Conservation (phyloP, 768 basidiomycete genomes). For the Hygrophorus russula region DNA sequence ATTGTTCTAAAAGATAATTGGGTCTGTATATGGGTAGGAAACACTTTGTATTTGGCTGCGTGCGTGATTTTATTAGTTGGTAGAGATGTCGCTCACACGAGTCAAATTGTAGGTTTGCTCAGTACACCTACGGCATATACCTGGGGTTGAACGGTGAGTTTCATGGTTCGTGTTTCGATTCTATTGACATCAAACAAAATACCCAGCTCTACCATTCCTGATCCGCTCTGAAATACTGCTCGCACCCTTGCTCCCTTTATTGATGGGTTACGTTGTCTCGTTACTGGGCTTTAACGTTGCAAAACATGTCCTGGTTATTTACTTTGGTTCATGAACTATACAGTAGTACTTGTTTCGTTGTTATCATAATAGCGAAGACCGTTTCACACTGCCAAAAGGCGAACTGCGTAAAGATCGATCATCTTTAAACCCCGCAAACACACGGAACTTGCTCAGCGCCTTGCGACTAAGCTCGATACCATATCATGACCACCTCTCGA, state of each 20-base stretch:
- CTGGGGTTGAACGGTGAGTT: conserved; percentile 64
- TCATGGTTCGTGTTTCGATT: background rate
- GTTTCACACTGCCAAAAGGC: background rate
- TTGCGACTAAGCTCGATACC: background rate
- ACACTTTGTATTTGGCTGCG: conserved; percentile 85
- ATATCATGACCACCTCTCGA: conserved; percentile 3
- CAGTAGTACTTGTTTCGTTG: background rate
- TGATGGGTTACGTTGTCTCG: conserved; percentile 77
- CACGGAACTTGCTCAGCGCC: background rate
- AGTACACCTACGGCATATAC: conserved; percentile 89
- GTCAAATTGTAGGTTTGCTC: conserved; percentile 49
- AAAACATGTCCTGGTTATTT: conserved; percentile 63
- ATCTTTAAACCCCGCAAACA: background rate
- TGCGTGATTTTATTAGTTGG: conserved; percentile 23
- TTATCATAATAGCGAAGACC: background rate
- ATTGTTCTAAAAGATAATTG: conserved; percentile 78
- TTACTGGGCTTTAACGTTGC: conserved; percentile 89
- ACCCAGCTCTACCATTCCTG: conserved; percentile 83
- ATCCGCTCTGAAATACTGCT: conserved; percentile 83
- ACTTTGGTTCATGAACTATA: conserved; percentile 47
- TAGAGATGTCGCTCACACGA: background rate
- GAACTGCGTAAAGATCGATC: background rate
- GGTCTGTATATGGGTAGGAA: conserved; percentile 91
- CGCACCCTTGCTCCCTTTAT: conserved; percentile 81
- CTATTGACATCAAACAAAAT: conserved; percentile 15